Base-by-base conservation (phyloP, 768 basidiomycete species). In the Tulasnella sp. region DNA sequence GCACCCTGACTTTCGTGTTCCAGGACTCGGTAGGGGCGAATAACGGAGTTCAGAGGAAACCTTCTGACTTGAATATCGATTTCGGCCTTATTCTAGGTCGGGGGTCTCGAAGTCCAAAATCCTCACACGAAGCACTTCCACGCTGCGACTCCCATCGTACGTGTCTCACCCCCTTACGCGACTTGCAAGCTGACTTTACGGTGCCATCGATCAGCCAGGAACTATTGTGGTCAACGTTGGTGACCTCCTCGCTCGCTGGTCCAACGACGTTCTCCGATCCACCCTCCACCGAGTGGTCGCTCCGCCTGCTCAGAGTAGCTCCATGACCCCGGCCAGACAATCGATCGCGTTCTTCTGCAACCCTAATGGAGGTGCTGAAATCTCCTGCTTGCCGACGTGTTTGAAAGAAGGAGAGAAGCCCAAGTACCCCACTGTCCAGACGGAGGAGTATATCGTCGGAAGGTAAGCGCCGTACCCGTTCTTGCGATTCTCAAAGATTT, bases 311-410 rank as follows among this genome's bases (percentile, higher is more conserved):
- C 84, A 78, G 75, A 81, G 83, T 8, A 81, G 80, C 6, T 86
- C 88, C n/a, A 79, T 88, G 72, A 89, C 87, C 0, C 88, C 90
- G 0, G 79, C 81, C 9, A 85, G 92, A 34, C 90, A 92, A 77
- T 91, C 90, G 9, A 89, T 94, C 67, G 92, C 90, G 8, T 94
- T 91, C 83, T 94, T 94, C 81, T 92, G 90, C 82, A 93, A 90
- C 76, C 91, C 92, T 3, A 91, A 93, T 75, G 86, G 86, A 76
- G 84, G 84, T 47, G 82, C 90, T 16, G 81, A 84, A 72, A 88
- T 94, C 70, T 82, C 87, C 17, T 91, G 91, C 75, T 79, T 94
- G 34, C 90, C 91, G 22, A 90, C 86, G 71, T 87, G 86, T 75
- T 62, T 77, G 36, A 66, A 47, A 37, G 40, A 63, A 19, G 87